Conservation (phyloP, 495 filamentous ascomycete genomes). For the Tuber aestivum region DNA sequence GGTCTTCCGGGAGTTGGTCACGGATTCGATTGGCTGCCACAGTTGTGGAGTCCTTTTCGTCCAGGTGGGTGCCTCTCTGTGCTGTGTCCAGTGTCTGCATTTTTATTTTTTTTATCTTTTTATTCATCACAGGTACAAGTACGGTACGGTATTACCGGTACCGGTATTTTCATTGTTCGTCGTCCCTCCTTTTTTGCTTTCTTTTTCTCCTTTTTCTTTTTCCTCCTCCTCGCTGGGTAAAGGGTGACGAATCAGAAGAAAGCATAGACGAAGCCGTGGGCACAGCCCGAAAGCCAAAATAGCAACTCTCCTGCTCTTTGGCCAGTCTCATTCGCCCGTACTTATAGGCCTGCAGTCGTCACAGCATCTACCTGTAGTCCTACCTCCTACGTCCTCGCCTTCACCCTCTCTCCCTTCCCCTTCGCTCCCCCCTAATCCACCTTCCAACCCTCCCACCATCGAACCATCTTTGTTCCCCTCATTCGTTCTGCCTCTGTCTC, state of each 20-base stretch:
- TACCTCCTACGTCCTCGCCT: neutral
- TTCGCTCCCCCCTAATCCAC: neutral
- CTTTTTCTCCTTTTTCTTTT: neutral
- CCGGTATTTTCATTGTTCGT: neutral
- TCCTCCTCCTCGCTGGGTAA: neutral
- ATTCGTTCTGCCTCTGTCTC: neutral
- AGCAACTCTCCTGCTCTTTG: neutral
- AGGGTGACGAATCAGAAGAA: neutral
- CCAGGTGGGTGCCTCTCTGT: neutral
- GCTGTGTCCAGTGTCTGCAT: neutral
- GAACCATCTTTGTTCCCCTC: neutral
- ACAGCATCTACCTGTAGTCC: neutral
- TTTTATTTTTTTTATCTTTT: neutral
- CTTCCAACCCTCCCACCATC: slow-evolving; percentile 4
- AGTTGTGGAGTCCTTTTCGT: neutral
- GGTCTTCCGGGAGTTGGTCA: neutral
- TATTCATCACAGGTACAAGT: too few relatives aligned
- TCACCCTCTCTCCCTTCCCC: neutral
- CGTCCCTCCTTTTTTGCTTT: neutral
- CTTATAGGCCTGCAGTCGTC: slow-evolving; percentile 3
- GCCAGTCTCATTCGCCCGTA: neutral
- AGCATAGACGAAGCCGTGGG: neutral
- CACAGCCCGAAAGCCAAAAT: neutral
- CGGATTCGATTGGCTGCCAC: neutral
- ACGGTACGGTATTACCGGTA: too few relatives aligned